phyloP scores from a whole-genome alignment of 2,329 filamentous ascomycete genomes.

The Claviceps sorghi region DNA sequence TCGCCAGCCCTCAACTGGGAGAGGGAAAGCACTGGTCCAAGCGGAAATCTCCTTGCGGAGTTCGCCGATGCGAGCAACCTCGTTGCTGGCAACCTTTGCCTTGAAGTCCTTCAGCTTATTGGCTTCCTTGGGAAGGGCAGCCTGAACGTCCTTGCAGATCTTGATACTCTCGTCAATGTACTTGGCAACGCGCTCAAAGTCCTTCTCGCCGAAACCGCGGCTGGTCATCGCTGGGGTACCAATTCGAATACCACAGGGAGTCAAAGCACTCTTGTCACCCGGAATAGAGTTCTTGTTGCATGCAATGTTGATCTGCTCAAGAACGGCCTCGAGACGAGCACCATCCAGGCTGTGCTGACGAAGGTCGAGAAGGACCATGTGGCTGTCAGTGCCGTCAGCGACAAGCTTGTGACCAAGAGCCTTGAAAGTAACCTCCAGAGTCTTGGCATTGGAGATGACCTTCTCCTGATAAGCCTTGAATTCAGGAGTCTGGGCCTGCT shows the following conservation, averaged over 20 bases:
- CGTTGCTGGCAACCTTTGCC: conserved; percentile 68
- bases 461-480: conserved; percentile 91
- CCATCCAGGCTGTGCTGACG: conserved; percentile 79
- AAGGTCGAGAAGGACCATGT: conserved; percentile 92
- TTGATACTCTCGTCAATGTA: conserved; percentile 87
- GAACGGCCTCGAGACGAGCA: conserved; percentile 85
- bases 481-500: conserved; percentile 80
- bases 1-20: conserved; percentile 67
- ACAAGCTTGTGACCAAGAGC: conserved; percentile 86
- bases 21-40: conserved; percentile 84
- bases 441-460: conserved; percentile 86
- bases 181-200: conserved; percentile 77
- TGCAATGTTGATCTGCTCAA: conserved; percentile 96
- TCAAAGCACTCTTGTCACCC: conserved; percentile 92
- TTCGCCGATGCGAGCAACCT: conserved; percentile 66
- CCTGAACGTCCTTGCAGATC: conserved; percentile 80
- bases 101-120: conserved; percentile 99
- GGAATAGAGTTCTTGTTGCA: conserved; percentile 99
- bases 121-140: conserved; percentile 75
- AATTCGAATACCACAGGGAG: conserved; percentile 87
- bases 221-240: conserved; percentile 96
- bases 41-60: conserved; percentile 78
- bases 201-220: conserved; percentile 79
- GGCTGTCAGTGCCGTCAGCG: conserved; percentile 88
- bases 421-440: conserved; percentile 74